phyloP scores from a whole-genome alignment of 2,329 filamentous ascomycete species.

The Colletotrichum viniferum region DNA sequence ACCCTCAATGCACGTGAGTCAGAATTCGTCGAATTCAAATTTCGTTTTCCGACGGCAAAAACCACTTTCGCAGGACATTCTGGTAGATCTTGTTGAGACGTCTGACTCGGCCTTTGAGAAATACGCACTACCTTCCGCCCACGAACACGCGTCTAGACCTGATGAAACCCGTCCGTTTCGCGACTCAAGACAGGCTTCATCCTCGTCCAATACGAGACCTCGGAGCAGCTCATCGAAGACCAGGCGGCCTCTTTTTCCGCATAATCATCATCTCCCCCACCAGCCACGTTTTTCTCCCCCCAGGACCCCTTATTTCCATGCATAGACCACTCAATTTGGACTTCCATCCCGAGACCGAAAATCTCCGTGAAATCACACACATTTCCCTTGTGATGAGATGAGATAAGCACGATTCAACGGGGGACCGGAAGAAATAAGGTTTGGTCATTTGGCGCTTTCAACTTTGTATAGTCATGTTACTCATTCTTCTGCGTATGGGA shows the following conservation, averaged over 20 bases:
- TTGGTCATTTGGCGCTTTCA: not conserved
- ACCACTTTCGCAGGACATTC: not conserved
- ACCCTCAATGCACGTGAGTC: not conserved
- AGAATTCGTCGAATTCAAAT: not conserved
- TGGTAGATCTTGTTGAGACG: not conserved
- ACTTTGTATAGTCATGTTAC: not conserved
- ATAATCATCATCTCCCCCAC: not conserved
- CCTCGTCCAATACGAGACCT: not conserved
- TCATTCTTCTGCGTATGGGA: not conserved
- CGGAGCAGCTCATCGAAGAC: not conserved
- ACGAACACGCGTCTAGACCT: not conserved
- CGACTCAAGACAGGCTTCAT: not conserved
- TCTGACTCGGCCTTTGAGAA: not conserved
- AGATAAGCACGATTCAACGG: not conserved
- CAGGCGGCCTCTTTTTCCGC: not conserved
- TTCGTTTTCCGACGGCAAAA: not conserved
- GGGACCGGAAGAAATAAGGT: not conserved
- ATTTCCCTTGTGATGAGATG: not conserved
- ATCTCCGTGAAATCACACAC: not conserved
- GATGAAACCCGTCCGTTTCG: not conserved
- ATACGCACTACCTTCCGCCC: not conserved
- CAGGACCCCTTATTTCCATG: not conserved
- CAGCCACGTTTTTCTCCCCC: not conserved
- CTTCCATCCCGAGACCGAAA: not conserved
- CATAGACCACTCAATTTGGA: not conserved